Base-by-base conservation (phyloP, 2,329 filamentous ascomycete genomes). In the Leptographium wingfieldii region DNA sequence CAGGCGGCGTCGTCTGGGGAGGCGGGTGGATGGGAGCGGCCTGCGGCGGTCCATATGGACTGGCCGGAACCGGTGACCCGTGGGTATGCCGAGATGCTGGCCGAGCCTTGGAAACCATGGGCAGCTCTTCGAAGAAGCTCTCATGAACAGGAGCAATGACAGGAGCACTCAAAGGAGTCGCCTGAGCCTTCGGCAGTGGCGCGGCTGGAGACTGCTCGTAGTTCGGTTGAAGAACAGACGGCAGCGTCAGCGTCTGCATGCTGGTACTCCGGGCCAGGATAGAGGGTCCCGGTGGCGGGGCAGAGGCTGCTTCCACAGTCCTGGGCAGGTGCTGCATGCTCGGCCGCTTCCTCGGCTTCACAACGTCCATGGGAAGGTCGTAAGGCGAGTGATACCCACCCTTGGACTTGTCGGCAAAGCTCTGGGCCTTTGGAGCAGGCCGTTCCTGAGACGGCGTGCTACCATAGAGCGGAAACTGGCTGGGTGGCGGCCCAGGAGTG, bases 361-460 rank as follows among this genome's bases (percentile, higher is more conserved):
- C 81, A 35, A 99, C 81, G 59, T 96, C 92, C 73, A 94, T 89
- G 4, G 94, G 94, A 25, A 99, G 78, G 73, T 99, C 95, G 67
- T 96, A 99, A 0, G 94, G 94, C 25, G 92, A 97, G 56, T 87
- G 81, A 70, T 99, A 99, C 9, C 92, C 92, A 60, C 89, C 89
- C 73, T 95, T 97, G 3, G 90, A 77, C 71, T 95, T 95, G 71
- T 92, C 87, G 6, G 82, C 90, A 72, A 96, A 99, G 72, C 92
- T 97, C 69, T 95, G 84, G 1, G 83, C 78, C 72, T 84, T 84
- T 43, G 59, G 46, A 1, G 31, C 33, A 1, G 51, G n/a, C 11
- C 35, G 22, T 29, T 48, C 43, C 43, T 5, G 43, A 16, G 43
- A 62, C 2, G 58, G 53, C 5, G 38, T 40, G 2, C 60, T n/a